These are phyloP conservation scores for Melanomma pulvis-pyrius DNA, from an alignment of 495 filamentous ascomycete genomes.

Conservation along the genomic window DNA sequence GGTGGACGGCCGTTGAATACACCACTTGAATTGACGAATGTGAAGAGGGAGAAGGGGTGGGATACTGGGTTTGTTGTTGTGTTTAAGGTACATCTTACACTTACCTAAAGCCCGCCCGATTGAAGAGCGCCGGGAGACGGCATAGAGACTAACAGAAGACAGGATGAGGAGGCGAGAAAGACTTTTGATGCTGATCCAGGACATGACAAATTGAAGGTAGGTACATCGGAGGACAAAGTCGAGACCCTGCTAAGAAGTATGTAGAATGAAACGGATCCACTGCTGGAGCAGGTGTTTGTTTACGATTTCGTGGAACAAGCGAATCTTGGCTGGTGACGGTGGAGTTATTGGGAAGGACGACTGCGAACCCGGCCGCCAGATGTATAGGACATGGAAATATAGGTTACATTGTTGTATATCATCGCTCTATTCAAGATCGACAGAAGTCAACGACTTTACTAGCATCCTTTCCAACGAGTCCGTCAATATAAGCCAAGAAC, in stretches of 20 bases:
- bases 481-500: conserved; percentile 65
- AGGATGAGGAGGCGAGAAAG: background rate
- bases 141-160: background rate
- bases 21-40: background rate
- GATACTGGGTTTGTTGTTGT: conserved; percentile 8
- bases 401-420: too few species aligned
- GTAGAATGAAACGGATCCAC: conserved; percentile 5
- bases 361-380: too few species aligned
- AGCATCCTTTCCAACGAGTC: conserved; percentile 55
- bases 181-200: background rate
- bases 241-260: background rate
- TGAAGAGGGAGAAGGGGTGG: background rate
- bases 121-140: background rate
- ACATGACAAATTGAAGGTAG: background rate
- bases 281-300: conserved; percentile 4
- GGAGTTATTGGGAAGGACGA: background rate
- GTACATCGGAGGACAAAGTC: background rate
- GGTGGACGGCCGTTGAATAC: conserved; percentile 2
- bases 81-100: conserved; percentile 9
- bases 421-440: conserved; percentile 7
- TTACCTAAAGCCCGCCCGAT: too few species aligned
- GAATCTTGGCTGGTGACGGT: background rate
- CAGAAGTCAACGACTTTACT: conserved; percentile 28
- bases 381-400: too few species aligned
- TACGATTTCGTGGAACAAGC: conserved; percentile 5